These are phyloP conservation scores for Xylaria telfairii DNA, from an alignment of 495 filamentous ascomycete species.

Conservation along the genomic window DNA sequence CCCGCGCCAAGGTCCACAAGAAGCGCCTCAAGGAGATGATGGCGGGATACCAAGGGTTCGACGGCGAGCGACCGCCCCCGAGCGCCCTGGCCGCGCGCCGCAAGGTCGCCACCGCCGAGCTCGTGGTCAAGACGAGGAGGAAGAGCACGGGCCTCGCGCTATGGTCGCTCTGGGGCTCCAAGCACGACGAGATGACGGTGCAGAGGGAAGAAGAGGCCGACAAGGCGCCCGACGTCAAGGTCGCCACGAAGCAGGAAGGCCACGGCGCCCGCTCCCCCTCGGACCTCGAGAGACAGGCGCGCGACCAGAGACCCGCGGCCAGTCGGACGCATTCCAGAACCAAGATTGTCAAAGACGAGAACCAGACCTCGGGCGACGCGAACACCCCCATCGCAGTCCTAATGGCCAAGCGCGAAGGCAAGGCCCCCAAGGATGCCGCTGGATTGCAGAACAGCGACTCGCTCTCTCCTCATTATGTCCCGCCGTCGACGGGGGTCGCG, in stretches of 20 bases:
- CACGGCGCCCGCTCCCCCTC: slow-evolving; percentile 46
- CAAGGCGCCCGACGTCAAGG: slow-evolving; percentile 33
- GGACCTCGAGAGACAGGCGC: slow-evolving; percentile 43
- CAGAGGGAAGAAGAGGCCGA: slow-evolving; percentile 53
- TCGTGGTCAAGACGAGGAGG: slow-evolving; percentile 53
- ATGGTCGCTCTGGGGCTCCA: slow-evolving; percentile 86
- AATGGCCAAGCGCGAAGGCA: slow-evolving; percentile 36
- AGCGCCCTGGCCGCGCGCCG: slow-evolving; percentile 78
- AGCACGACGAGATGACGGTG: slow-evolving; percentile 80
- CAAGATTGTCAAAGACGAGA: slow-evolving; percentile 49
- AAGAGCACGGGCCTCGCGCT: slow-evolving; percentile 78
- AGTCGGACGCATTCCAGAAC: slow-evolving; percentile 46
- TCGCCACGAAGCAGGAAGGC: slow-evolving; percentile 40
- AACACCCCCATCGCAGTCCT: slow-evolving; percentile 42
- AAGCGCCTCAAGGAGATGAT: slow-evolving; percentile 72
- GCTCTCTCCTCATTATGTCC: slow-evolving; percentile 32
- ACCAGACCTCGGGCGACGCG: slow-evolving; percentile 43
- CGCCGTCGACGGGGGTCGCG: slow-evolving; percentile 43
- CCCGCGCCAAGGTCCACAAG: slow-evolving; percentile 71
- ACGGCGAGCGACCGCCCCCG: slow-evolving; percentile 80
- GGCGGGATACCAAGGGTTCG: slow-evolving; percentile 70
- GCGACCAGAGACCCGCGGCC: slow-evolving; percentile 19
- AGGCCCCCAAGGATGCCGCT: slow-evolving; percentile 25
- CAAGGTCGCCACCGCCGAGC: slow-evolving; percentile 56
- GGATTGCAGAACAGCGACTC: slow-evolving; percentile 15